Percentiles rank a stretch among this genome's conserved stretches.
Conservation (phyloP, 495 filamentous ascomycete genomes). For the Daldinia vernicosa region DNA sequence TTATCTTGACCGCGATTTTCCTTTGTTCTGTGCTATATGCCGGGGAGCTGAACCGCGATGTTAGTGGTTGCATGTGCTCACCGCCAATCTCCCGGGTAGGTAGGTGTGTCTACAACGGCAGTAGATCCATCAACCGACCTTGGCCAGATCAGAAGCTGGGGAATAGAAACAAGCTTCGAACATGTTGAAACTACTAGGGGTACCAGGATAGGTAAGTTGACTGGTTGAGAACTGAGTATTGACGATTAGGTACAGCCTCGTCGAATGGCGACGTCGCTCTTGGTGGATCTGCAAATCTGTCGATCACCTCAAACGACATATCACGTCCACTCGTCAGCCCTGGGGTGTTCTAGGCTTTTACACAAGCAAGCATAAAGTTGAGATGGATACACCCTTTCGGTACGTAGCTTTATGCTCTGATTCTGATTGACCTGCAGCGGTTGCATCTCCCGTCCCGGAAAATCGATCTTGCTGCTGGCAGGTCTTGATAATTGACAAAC, state of each 20-base stretch:
- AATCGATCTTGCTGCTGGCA: slow-evolving; percentile 18
- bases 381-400: slow-evolving; percentile 23
- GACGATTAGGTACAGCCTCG: slow-evolving; percentile 39
- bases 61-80: slow-evolving; percentile 34
- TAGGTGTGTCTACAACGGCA: slow-evolving; percentile 7
- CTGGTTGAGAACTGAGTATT: slow-evolving; percentile 7
- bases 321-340: slow-evolving; percentile 39
- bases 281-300: slow-evolving; percentile 41
- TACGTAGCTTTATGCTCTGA: slow-evolving; percentile 14
- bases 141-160: slow-evolving; percentile 19
- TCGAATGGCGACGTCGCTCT: slow-evolving; percentile 36
- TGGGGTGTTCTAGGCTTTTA: slow-evolving; percentile 39
- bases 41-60: slow-evolving; percentile 25
- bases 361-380: slow-evolving; percentile 9
- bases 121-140: slow-evolving; percentile 23
- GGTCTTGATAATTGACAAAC: slow-evolving; percentile 35
- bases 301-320: slow-evolving; percentile 40
- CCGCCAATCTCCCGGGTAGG: slow-evolving; percentile 38
- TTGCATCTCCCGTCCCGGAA: slow-evolving; percentile 30
- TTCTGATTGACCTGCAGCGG: slow-evolving; percentile 21
- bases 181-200: slow-evolving; percentile 2
- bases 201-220: slow-evolving; percentile 10
- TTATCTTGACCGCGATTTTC: slow-evolving; percentile 36
- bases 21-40: slow-evolving; percentile 28
- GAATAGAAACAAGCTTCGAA: slow-evolving; percentile 15